Conservation (phyloP, 306 rosid species). For the Hippophae gyantsensis region DNA sequence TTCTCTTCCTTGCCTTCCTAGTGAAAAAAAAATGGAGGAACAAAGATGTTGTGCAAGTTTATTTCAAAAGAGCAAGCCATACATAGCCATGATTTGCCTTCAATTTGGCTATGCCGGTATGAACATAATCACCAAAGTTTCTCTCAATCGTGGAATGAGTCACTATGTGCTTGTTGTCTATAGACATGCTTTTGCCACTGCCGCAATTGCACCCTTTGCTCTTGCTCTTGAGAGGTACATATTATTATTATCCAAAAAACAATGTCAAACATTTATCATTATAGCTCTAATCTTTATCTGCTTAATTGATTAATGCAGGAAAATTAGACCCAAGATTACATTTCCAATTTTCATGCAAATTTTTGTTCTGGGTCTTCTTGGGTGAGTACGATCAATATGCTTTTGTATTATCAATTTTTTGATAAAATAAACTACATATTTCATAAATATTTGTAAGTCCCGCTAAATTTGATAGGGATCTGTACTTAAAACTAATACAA, state of each 20-base stretch:
- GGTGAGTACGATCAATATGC: slow-evolving; percentile 34
- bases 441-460: too few species aligned
- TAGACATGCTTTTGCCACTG: slow-evolving; percentile 84
- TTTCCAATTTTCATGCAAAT: slow-evolving; percentile 56
- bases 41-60: slow-evolving; percentile 21
- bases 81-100: slow-evolving; percentile 73
- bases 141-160: slow-evolving; percentile 84
- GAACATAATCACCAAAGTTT: slow-evolving; percentile 80
- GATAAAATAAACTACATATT: too few species aligned
- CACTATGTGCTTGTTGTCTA: slow-evolving; percentile 88
- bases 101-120: slow-evolving; percentile 94
- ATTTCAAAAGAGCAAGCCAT: slow-evolving; percentile 58
- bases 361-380: slow-evolving; percentile 77
- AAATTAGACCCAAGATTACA: slow-evolving; percentile 75
- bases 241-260: too few species aligned
- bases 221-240: slow-evolving; percentile 72
- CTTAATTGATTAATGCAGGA: slow-evolving; percentile 34
- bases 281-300: background rate
- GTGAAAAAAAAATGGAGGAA: slow-evolving; percentile 9
- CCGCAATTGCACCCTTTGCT: slow-evolving; percentile 83
- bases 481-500: too few species aligned
- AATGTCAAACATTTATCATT: background rate
- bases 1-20: too few species aligned
- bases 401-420: background rate
- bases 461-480: background rate